Evolutionary conservation across 2,329 filamentous ascomycete genomes (phyloP), one percentile per base, ranked within the genome.

Genomic region (Aspergillus tamarii): DNA sequence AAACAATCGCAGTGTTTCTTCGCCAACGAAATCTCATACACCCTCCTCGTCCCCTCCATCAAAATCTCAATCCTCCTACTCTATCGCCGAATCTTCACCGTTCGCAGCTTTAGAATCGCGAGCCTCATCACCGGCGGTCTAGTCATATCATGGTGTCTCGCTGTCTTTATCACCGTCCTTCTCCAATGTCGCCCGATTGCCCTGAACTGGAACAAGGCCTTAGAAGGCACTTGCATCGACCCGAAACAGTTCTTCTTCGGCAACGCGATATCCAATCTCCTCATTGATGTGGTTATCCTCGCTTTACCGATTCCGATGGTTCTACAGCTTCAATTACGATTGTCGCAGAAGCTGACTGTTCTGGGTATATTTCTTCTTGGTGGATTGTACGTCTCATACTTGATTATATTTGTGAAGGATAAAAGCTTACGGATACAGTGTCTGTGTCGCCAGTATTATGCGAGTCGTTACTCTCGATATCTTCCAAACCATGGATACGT

Each of bases 371-470:
- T 59, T 7, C 23, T 59, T 9, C 57, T 59, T 0, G 57, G 57
- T 30, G 57, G 57, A 59, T 59, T 59, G 57, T 59, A 30, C 10
- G 57, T 52, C n/a, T 8, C 16, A 10, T 36, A 4, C 0, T 48
- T 14, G 3, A 26, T 26, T 7, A 19, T 12, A 4, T 9, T 1
- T 11, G 8, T 16, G 16, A 3, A 16, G 16, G 46, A 30, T 19
- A 7, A 50, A 50, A 30, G 16, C 46, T 50, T 1, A 50, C 6
- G 16, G 19, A n/a, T 12, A 4, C 16, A 59, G 57, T 16, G 57
- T 59, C 57, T 59, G 57, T 14, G 23, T 59, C 45, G 57, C 57
- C 8, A 59, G 57, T 2, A n/a, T 52, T 19, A 59, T 59, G 57
- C 57, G 57, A 8, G 57, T 59, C 32, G 57, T 52, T 4, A 52